Evolutionary conservation across 2,329 filamentous ascomycete species (phyloP).

Genomic region (Fusarium solani-melongenae): DNA sequence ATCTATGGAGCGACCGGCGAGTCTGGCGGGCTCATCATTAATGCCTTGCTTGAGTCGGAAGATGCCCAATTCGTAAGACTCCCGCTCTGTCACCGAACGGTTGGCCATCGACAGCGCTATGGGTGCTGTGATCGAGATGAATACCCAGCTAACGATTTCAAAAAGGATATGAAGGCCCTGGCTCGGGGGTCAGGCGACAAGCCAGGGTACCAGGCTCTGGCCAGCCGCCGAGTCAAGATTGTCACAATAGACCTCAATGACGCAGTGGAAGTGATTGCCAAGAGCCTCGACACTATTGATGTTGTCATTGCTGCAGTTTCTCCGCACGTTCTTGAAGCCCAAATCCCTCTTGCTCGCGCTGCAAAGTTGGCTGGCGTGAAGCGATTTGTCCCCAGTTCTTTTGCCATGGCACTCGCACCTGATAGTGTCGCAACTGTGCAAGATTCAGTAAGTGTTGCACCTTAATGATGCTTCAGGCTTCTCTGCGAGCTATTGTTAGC

Average conservation of each 20-base stretch:
- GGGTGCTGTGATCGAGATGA: background rate
- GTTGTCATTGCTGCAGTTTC: background rate
- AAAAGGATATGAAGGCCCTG: background rate
- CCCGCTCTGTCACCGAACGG: background rate
- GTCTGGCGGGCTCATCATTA: background rate
- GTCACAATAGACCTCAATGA: background rate
- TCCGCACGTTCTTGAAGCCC: background rate
- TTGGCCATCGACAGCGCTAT: too few relatives aligned
- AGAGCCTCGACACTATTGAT: background rate
- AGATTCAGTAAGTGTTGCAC: background rate
- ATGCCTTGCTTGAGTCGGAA: background rate
- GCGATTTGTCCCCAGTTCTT: background rate
- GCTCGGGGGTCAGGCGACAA: background rate
- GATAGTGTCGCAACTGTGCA: background rate
- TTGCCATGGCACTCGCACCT: background rate
- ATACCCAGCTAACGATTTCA: background rate
- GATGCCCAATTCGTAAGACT: background rate
- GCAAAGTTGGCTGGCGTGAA: background rate
- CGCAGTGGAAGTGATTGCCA: background rate
- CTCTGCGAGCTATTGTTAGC: background rate
- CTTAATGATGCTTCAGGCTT: background rate
- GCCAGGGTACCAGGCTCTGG: background rate
- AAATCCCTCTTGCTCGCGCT: background rate
- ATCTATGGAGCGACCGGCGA: background rate
- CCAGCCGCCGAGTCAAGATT: background rate